Conservation (phyloP, 495 filamentous ascomycete species). For the Podospora pseudoanserina region DNA sequence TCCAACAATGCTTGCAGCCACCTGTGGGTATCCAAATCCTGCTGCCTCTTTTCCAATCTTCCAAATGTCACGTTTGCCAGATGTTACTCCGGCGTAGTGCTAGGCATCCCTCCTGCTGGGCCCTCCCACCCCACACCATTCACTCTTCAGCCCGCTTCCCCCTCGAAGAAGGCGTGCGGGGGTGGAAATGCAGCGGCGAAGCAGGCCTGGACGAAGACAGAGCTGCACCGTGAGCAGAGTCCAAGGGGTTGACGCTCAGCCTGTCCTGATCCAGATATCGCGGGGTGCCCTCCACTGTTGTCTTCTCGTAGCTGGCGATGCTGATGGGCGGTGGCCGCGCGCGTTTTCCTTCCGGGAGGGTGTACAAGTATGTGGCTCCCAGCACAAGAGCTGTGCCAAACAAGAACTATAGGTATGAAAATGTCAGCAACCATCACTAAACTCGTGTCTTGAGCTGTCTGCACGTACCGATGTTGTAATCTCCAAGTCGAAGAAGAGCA, state of each 20-base stretch:
- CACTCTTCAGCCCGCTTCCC: constrained; percentile 42
- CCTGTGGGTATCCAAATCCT: too few relatives aligned
- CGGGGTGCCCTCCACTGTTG: constrained; percentile 47
- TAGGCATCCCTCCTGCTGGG: too few relatives aligned
- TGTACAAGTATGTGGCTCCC: constrained; percentile 81
- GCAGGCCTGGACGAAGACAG: constrained; percentile 64
- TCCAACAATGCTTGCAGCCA: too few relatives aligned
- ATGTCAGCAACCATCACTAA: not conserved
- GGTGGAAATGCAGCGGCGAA: constrained; percentile 57
- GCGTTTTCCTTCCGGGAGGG: constrained; percentile 51
- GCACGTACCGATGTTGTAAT: constrained; percentile 65
- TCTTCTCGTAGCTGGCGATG: constrained; percentile 75
- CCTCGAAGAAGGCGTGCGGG: constrained; percentile 41
- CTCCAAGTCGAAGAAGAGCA: constrained; percentile 77
- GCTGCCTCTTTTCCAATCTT: too few relatives aligned
- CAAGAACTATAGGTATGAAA: constrained; percentile 58
- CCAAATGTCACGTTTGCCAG: not conserved
- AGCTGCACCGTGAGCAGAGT: constrained; percentile 49
- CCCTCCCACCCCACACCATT: not conserved
- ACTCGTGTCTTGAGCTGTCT: not conserved
- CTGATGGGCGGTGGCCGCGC: constrained; percentile 68
- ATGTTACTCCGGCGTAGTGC: too few relatives aligned
- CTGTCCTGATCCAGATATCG: constrained; percentile 32
- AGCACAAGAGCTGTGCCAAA: constrained; percentile 74
- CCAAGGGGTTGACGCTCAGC: constrained; percentile 36